phyloP scores from a whole-genome alignment of 176 grass and related monocot species.

The Bonia amplexicaulis region DNA sequence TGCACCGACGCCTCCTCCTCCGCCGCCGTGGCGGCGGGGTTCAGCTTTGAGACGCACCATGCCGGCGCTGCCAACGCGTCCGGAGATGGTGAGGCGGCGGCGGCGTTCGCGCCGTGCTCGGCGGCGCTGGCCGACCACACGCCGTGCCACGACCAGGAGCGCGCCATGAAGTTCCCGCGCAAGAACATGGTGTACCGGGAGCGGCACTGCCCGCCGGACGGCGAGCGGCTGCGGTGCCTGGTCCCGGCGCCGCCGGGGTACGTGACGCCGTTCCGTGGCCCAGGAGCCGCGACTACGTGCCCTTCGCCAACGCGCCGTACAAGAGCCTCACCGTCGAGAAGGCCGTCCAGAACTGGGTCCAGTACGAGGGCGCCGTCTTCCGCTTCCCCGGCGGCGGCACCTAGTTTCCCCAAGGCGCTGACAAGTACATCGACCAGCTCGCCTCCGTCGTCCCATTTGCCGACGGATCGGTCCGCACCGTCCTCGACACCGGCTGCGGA shows the following conservation, averaged over 20 bases:
- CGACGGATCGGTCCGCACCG: constrained; percentile 65
- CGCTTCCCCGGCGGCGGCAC: constrained; percentile 91
- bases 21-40: background rate
- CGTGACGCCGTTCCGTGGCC: constrained; percentile 87
- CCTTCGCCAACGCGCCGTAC: constrained; percentile 89
- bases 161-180: constrained; percentile 78
- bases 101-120: constrained; percentile 45
- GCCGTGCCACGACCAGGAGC: constrained; percentile 83
- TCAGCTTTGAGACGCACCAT: constrained; percentile 68
- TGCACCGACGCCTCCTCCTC: constrained; percentile 4
- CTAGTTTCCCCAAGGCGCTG: constrained; percentile 72
- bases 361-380: constrained; percentile 62
- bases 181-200: constrained; percentile 86
- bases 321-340: constrained; percentile 97
- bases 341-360: constrained; percentile 94
- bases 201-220: constrained; percentile 70
- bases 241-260: constrained; percentile 69
- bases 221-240: constrained; percentile 74
- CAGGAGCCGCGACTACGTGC: constrained; percentile 70
- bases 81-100: background rate
- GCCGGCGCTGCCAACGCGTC: background rate
- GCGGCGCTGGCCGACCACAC: constrained; percentile 77
- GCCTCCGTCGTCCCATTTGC: constrained; percentile 59
- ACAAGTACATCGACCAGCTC: constrained; percentile 85
- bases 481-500: constrained; percentile 86